Evolutionary conservation across 2,329 filamentous ascomycete species (phyloP), one percentile per base, ranked within the genome.

Genomic region (Cordyceps cateniannulata): DNA sequence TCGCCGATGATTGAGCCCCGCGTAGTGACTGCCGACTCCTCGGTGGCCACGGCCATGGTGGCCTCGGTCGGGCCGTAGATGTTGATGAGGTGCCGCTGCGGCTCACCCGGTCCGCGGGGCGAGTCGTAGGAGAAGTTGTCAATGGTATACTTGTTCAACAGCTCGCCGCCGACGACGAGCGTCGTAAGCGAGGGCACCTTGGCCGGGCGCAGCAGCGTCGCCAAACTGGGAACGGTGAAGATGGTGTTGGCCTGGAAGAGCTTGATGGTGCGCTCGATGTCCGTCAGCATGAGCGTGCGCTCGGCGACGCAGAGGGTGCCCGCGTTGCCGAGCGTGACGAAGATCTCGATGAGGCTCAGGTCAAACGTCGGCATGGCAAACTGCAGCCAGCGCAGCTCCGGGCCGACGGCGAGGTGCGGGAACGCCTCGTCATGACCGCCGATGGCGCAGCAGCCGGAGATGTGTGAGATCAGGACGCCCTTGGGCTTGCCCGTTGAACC

Each of bases 401-500:
- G 56, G 1, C 61, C 61, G 12, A 45, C 40, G 5, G 50, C 35
- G 10, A 62, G 56, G 18, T 54, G 56, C 5, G 55, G 45, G 18
- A 57, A 57, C 1, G 32, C 50, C 18, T 56, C 61, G 18, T 62
- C 61, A 18, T 60, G 50, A 14, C 50, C 61, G 8, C 55, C 52
- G 44, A 62, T 59, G 24, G 54, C 54, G 25, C 52, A 59, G 22
- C 47, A 59, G 14, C 35, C 61, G 12, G 56, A 56, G 7, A 91
- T 48, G 91, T 96, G n/a, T 10, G 59, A 90, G 91, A 81, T 96
- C 89, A 96, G 88, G 48, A 81, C 78, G 2, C 79, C 79, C 64
- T 81, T 81, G 7, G 79, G 79, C n/a, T 70, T 73, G 4, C 79
- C 79, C 0, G 79, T 81, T 5, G 78, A 81, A 22, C 75, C 75